Base-by-base conservation (phyloP, 257 asterid species). In the Gentiana dahurica region DNA sequence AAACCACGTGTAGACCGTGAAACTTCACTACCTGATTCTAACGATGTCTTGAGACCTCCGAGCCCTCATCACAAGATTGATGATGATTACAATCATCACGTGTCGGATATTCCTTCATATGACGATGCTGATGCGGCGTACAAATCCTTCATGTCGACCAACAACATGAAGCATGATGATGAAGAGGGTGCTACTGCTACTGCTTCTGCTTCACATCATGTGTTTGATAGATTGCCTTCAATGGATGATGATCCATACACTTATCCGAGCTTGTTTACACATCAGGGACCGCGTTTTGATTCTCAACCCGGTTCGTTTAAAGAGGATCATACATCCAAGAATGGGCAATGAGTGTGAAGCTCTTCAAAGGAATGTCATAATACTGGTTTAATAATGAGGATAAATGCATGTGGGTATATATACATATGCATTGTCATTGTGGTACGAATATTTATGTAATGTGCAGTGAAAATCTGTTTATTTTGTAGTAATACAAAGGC, bases 181-280 rank as follows among this genome's bases (percentile, higher is more conserved):
- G 24, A 24, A 24, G 24, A 24, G 24, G 24, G 24, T 24, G 24
- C 24, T 24, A 65, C 58, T 51, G 57, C 38, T 49, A 58, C 47
- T 64, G 81, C 59, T 11, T 65, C 63, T 12, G 66, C 61, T 1
- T 45, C 61, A 8, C 74, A 13, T 74, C 82, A 71, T 68, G 93
- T 76, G 36, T 92, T 92, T 58, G 86, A 74, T 77, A 77, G 94
- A 66, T 62, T 78, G 77, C 82, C 94, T 36, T 85, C 90, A 1
- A 71, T 80, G 80, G 98, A 91, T 11, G 89, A 85, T 53, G 98
- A 88, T 8, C 2, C 87, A 5, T 74, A 62, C 60, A 75, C 98
- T 9, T 92, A 92, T 61, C 97, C 97, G 0, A 88, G 83, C 76
- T 62, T 92, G 71, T 92, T 92, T 72, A 64, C 70, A 3, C 34